A percentile compares a stretch with the other conserved stretches of the same genome.
These are phyloP conservation scores for Aspergillus quadricinctus DNA, from an alignment of 2,329 filamentous ascomycete genomes.

Conservation along the genomic window DNA sequence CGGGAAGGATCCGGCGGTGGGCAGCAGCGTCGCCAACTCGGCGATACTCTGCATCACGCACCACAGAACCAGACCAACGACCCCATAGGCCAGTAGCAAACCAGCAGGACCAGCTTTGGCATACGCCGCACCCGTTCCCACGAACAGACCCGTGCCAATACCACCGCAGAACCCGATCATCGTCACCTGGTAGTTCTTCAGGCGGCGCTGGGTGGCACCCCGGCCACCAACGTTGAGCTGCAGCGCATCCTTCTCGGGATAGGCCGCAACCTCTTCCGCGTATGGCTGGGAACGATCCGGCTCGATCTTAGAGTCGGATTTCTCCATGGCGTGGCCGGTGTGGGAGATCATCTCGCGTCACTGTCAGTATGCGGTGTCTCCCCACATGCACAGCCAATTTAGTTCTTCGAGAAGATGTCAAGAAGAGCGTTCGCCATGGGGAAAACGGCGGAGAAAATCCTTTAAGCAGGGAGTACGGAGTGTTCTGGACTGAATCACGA, in stretches of 20 bases:
- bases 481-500: not conserved
- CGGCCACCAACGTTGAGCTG: slow-evolving; percentile 32
- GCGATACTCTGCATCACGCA: slow-evolving; percentile 86
- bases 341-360: not conserved
- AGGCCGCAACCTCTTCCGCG: slow-evolving; percentile 4
- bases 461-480: not conserved
- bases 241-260: slow-evolving; percentile 20
- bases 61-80: slow-evolving; percentile 74
- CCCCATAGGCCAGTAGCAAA: slow-evolving; percentile 58
- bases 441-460: not conserved
- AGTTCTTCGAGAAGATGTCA: not conserved
- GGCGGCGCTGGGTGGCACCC: slow-evolving; percentile 29
- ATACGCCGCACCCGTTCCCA: slow-evolving; percentile 70
- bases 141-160: slow-evolving; percentile 72
- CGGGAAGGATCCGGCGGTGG: slow-evolving; percentile 84
- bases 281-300: not conserved
- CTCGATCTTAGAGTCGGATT: not conserved
- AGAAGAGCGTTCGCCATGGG: not conserved
- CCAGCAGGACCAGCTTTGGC: slow-evolving; percentile 70
- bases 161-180: slow-evolving; percentile 32
- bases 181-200: slow-evolving; percentile 30
- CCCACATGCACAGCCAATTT: not conserved
- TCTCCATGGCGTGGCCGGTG: not conserved
- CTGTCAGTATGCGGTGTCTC: not conserved
- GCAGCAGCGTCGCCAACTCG: slow-evolving; percentile 85